Conservation (phyloP, 192 early-diverging fungal genomes). For the Spizellomyces sp. region DNA sequence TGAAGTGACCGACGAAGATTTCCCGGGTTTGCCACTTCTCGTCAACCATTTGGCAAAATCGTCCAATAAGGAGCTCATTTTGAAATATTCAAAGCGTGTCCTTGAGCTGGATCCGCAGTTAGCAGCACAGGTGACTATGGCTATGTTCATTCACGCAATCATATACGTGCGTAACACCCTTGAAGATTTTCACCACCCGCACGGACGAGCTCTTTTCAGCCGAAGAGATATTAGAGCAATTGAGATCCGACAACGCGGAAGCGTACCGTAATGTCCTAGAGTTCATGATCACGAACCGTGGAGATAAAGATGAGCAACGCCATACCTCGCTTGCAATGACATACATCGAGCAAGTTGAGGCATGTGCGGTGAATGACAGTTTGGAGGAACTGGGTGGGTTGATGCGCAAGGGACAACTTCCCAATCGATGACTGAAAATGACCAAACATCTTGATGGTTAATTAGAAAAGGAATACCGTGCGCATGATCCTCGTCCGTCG, state of each 20-base stretch:
- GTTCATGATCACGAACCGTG: neutral
- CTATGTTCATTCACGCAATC: neutral
- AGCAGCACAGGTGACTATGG: slow-evolving; percentile 35
- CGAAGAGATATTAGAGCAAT: too few species aligned
- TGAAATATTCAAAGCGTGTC: slow-evolving; percentile 34
- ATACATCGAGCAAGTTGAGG: slow-evolving; percentile 28
- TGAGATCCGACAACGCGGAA: too few species aligned
- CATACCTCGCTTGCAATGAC: slow-evolving; percentile 27
- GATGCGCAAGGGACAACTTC: too few species aligned
- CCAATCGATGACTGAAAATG: neutral
- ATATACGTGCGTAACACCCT: too few species aligned
- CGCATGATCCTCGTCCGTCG: slow-evolving; percentile 12
- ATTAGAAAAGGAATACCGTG: slow-evolving; percentile 16
- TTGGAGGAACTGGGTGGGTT: slow-evolving; percentile 13
- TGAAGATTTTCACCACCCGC: too few species aligned
- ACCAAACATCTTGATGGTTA: neutral
- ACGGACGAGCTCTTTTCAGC: too few species aligned
- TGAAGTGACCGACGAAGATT: slow-evolving; percentile 57
- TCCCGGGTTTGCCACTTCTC: slow-evolving; percentile 28
- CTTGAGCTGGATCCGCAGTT: slow-evolving; percentile 29
- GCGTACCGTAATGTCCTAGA: neutral
- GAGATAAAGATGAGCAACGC: neutral
- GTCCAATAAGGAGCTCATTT: slow-evolving; percentile 26
- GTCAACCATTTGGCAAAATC: slow-evolving; percentile 22
- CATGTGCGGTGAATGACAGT: neutral